Percentiles rank a stretch among this genome's conserved stretches.
phyloP scores from a whole-genome alignment of 768 basidiomycete species.

The Cystofilobasidium ferigula region DNA sequence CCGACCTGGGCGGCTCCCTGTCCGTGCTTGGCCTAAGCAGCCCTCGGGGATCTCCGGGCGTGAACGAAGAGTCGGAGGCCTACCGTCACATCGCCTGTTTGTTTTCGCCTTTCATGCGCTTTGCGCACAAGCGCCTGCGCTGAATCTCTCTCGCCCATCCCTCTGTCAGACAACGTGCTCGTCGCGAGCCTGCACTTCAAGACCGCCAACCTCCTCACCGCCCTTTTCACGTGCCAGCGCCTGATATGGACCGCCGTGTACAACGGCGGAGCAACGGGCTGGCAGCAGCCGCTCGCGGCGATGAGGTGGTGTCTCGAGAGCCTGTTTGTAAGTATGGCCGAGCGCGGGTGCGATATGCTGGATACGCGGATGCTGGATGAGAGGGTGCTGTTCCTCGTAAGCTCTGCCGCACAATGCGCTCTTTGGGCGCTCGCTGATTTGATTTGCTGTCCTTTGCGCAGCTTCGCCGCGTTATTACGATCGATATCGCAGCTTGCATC shows the following conservation, averaged over 20 bases:
- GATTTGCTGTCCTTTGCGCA: background rate
- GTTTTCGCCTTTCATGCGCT: background rate
- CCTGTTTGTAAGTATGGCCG: background rate
- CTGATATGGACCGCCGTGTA: background rate
- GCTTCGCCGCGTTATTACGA: background rate
- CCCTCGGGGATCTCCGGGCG: background rate
- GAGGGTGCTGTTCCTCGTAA: background rate
- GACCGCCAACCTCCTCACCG: background rate
- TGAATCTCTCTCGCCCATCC: background rate
- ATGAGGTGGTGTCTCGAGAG: background rate
- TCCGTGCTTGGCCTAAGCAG: no score
- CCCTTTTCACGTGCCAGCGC: conserved; percentile 2
- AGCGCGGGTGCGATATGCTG: background rate
- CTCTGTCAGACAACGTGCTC: background rate
- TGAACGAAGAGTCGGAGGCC: background rate
- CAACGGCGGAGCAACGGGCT: background rate
- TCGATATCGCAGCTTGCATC: background rate
- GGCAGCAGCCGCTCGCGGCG: background rate
- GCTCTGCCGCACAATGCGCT: background rate
- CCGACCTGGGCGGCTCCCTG: no score
- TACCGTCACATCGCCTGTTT: background rate
- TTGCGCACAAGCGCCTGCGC: no score
- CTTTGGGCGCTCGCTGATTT: background rate
- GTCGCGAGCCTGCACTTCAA: background rate
- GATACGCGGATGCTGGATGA: background rate